These are phyloP conservation scores for Danielozyma ontarioensis DNA, from an alignment of 805 yeast genomes.

Conservation along the genomic window DNA sequence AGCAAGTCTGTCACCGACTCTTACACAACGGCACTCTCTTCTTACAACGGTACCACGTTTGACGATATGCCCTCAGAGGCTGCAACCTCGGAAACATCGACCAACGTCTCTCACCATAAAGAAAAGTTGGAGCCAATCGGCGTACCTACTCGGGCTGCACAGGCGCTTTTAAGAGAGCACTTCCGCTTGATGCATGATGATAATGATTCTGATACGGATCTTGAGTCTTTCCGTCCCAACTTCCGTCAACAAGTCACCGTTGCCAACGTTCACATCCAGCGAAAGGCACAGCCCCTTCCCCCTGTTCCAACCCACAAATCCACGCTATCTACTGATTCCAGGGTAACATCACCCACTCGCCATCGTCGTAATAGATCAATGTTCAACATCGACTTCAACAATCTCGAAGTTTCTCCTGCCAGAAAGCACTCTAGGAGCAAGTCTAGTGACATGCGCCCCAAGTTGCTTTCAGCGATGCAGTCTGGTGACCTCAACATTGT, in stretches of 20 bases:
- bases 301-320: not conserved
- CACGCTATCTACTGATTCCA: not conserved
- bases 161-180: slow-evolving; percentile 21
- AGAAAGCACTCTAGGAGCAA: slow-evolving; percentile 6
- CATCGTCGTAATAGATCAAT: slow-evolving; percentile 38
- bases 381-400: slow-evolving; percentile 24
- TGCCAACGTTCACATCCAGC: slow-evolving; percentile 2
- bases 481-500: slow-evolving; percentile 11
- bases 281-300: slow-evolving; percentile 3
- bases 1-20: slow-evolving; percentile 12
- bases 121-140: slow-evolving; percentile 29
- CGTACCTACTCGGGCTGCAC: slow-evolving; percentile 28
- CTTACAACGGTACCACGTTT: slow-evolving; percentile 20
- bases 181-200: slow-evolving; percentile 16
- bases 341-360: slow-evolving; percentile 16
- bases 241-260: slow-evolving; percentile 1
- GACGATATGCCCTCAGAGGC: slow-evolving; percentile 20
- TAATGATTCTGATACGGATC: slow-evolving; percentile 27
- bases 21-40: slow-evolving; percentile 5
- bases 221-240: slow-evolving; percentile 14
- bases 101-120: slow-evolving; percentile 4
- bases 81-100: slow-evolving; percentile 8
- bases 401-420: slow-evolving; percentile 1
- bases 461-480: not conserved
- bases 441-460: slow-evolving; percentile 9